Evolutionary conservation across 108 stramenopile genomes (phyloP).

Genomic region (Cyclotella distinguenda): DNA sequence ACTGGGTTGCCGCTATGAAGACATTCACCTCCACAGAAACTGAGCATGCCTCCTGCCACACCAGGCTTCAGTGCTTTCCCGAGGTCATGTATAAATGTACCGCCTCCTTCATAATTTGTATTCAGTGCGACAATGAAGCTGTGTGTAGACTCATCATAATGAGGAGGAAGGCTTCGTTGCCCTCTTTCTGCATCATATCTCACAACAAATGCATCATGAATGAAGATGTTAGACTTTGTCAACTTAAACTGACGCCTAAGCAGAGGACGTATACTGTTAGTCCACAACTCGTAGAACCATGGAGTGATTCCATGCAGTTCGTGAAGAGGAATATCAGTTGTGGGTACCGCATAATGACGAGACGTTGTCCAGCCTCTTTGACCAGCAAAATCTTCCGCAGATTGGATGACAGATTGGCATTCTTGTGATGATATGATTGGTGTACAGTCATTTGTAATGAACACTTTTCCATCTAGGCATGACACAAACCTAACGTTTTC

Average conservation of each 20-base stretch:
- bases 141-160: slow-evolving; percentile 87
- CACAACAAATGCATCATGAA: slow-evolving; percentile 94
- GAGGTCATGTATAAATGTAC: slow-evolving; percentile 70
- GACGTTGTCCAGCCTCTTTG: slow-evolving; percentile 81
- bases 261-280: slow-evolving; percentile 27
- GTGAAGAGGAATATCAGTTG: slow-evolving; percentile 91
- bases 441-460: slow-evolving; percentile 35
- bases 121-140: slow-evolving; percentile 90
- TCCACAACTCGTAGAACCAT: slow-evolving; percentile 59
- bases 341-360: slow-evolving; percentile 96
- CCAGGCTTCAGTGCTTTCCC: slow-evolving; percentile 30
- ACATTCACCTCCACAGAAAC: slow-evolving; percentile 45
- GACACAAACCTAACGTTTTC: slow-evolving; percentile 11
- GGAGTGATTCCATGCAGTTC: slow-evolving; percentile 47
- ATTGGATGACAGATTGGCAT: slow-evolving; percentile 56
- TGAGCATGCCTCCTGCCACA: slow-evolving; percentile 40
- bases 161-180: slow-evolving; percentile 80
- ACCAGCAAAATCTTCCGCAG: slow-evolving; percentile 43
- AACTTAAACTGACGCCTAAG: slow-evolving; percentile 33
- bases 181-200: slow-evolving; percentile 65
- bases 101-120: slow-evolving; percentile 81
- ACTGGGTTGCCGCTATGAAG: slow-evolving; percentile 55
- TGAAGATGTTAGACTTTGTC: slow-evolving; percentile 15
- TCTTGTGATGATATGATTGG: slow-evolving; percentile 37
- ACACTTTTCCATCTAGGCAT: slow-evolving; percentile 34